Evolutionary conservation across 2,329 filamentous ascomycete species (phyloP), one percentile per base, ranked within the genome.

Genomic region (Phaeophleospora eucalypticola): DNA sequence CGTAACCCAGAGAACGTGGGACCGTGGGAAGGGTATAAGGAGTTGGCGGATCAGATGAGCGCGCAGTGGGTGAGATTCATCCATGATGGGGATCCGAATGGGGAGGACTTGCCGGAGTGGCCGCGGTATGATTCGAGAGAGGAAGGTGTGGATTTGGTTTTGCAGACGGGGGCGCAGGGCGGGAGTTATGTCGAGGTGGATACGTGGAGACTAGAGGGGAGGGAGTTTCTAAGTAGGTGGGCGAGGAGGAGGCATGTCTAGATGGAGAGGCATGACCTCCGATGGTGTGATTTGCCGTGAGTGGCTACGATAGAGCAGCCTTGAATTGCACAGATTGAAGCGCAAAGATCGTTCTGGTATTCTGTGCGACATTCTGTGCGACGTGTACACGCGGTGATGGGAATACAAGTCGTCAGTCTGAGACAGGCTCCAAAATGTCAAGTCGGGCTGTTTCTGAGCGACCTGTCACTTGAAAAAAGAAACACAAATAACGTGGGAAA

Each of bases 221-320:
- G 54, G 36, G 51, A 54, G 21, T 54, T 50, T 47, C 36, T 56
- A 46, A 56, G 37, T 8, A 41, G 50, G 29, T 56, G 51, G 54
- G 51, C 54, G 18, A 52, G 54, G 21, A 49, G 51, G 20, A 47
- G 54, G 41, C 54, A 56, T 48, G 54, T 56, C 4, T 56, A 43
- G 37, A 12, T 29, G 12, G 24, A 29, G 24, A 29, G 24, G 12
- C n/a, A n/a, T n/a, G n/a, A n/a, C n/a, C n/a, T n/a, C n/a, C n/a
- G n/a, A n/a, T n/a, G n/a, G n/a, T n/a, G n/a, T n/a, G n/a, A n/a
- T n/a, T n/a, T n/a, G n/a, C n/a, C n/a, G n/a, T n/a, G n/a, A n/a
- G n/a, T n/a, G n/a, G n/a, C n/a, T n/a, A n/a, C n/a, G n/a, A n/a
- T n/a, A n/a, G n/a, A n/a, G n/a, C n/a, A n/a, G n/a, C n/a, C n/a